Evolutionary conservation across 306 rosid genomes (phyloP).

Genomic region (Abrus pulchellus): DNA sequence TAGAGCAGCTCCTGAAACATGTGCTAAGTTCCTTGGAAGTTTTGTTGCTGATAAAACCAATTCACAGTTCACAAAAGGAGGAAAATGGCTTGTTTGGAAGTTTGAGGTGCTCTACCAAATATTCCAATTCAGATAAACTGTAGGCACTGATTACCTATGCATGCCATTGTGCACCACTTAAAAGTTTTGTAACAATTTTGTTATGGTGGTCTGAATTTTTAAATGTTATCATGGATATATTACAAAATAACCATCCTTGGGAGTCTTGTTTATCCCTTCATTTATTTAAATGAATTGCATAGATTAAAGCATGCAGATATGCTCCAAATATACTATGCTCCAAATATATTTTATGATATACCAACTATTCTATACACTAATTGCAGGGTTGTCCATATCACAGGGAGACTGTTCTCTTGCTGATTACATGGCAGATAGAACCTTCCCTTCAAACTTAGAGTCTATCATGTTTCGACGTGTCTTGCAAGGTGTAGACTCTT

Average conservation of each 20-base stretch:
- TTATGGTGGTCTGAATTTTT: background rate
- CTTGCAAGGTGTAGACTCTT: slow-evolving; percentile 69
- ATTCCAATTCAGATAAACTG: background rate
- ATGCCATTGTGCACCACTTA: slow-evolving; percentile 22
- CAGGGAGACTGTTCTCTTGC: slow-evolving; percentile 76
- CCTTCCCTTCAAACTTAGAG: slow-evolving; percentile 76
- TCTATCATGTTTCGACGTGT: slow-evolving; percentile 78
- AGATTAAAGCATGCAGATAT: slow-evolving; percentile 21
- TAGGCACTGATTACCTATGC: slow-evolving; percentile 1
- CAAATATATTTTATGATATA: background rate
- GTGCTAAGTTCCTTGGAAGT: slow-evolving; percentile 84
- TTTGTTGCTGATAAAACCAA: slow-evolving; percentile 69
- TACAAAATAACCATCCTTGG: background rate
- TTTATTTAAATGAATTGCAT: slow-evolving; percentile 27
- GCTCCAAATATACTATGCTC: slow-evolving; percentile 1
- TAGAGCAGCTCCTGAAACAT: slow-evolving; percentile 92
- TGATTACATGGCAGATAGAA: slow-evolving; percentile 75
- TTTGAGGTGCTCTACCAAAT: slow-evolving; percentile 65
- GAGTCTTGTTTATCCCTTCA: slow-evolving; percentile 11
- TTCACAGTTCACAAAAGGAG: slow-evolving; percentile 70
- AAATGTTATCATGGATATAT: slow-evolving; percentile 10
- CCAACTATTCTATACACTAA: slow-evolving; percentile 52
- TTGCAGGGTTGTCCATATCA: slow-evolving; percentile 53
- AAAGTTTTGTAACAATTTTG: background rate
- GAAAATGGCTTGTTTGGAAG: slow-evolving; percentile 95